Conservation (phyloP, 2,329 filamentous ascomycete genomes). For the Alternaria conjuncta region DNA sequence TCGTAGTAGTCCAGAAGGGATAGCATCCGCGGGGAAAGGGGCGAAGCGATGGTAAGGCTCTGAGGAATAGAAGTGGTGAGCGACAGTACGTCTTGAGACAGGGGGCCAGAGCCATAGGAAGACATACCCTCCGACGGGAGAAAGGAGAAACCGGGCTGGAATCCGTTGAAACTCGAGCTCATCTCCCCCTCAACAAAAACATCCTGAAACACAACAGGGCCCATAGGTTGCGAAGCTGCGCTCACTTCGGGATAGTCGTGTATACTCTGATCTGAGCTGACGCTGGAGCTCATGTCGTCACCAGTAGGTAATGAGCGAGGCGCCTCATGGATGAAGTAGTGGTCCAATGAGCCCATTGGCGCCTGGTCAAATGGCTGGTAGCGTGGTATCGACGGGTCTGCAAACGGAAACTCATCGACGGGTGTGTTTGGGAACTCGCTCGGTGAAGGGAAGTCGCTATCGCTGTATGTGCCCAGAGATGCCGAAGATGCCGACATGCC, state of each 20-base stretch:
- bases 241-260: conserved; percentile 52
- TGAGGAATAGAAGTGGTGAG: conserved; percentile 51
- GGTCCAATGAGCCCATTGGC: conserved; percentile 48
- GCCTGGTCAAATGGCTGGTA: conserved; percentile 45
- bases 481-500: conserved; percentile 54
- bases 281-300: conserved; percentile 54
- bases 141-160: conserved; percentile 49
- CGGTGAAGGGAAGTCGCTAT: conserved; percentile 57
- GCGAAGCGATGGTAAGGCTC: conserved; percentile 60
- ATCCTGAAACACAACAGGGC: conserved; percentile 46
- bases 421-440: conserved; percentile 56
- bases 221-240: conserved; percentile 43
- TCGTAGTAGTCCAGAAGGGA: conserved; percentile 95
- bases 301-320: conserved; percentile 46
- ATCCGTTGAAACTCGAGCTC: conserved; percentile 46
- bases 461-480: conserved; percentile 55
- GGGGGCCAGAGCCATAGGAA: conserved; percentile 48
- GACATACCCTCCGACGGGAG: conserved; percentile 50
- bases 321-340: conserved; percentile 43
- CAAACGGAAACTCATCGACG: conserved; percentile 51
- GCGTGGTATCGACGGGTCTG: conserved; percentile 48
- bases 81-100: conserved; percentile 47
- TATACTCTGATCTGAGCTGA: conserved; percentile 55
- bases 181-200: conserved; percentile 49
- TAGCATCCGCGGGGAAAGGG: conserved; percentile 76